Evolutionary conservation across 1,284 basidiomycete species (phyloP), one percentile per base, ranked within the genome.

Genomic region (Apiotrichum mycotoxinovorans): DNA sequence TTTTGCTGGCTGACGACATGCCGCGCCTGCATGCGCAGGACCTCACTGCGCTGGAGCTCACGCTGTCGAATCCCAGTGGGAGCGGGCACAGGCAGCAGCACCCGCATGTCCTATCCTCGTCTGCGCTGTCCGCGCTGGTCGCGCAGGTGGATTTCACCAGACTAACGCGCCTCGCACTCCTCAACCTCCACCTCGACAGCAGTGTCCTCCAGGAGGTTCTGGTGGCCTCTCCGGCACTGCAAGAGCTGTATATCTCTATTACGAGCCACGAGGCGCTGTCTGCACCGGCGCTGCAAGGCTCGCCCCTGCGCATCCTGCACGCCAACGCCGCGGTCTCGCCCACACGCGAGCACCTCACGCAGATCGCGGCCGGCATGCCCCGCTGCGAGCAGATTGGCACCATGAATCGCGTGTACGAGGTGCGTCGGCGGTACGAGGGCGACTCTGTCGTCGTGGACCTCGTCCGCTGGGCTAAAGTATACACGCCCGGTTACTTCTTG

Each of bases 401-500:
- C n/a, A 62, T 63, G 22, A 76, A 72, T 45, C 66, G 71, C 52
- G 72, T 77, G 11, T 75, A 73, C 44, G 71, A 75, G 54, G 68
- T 76, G 11, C 61, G 62, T 25, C 56, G 73, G 41, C 56, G 63
- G 25, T 61, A 45, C 33, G 66, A 67, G n/a, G 64, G 60, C 1
- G 67, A 66, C 1, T 54, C 63, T 33, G 22, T 53, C 2, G 56
- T 64, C 11, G 68, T 72, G 17, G 68, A 73, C 46, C 61, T 75
- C 15, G 58, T 52, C 45, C 61, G 71, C 33, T 74, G 71, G 69
- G 54, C 54, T 3, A 64, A 59, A 46, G 67, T 67, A 11, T 46
- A 43, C 25, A 71, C 69, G 3, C 74, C 75, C 1, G 69, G 67
- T 0, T 75, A 76, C 62, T 76, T 77, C 56, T 68, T 71, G 51